These are phyloP conservation scores for Stemphylium beticola DNA, from an alignment of 2,329 filamentous ascomycete genomes.

Conservation along the genomic window DNA sequence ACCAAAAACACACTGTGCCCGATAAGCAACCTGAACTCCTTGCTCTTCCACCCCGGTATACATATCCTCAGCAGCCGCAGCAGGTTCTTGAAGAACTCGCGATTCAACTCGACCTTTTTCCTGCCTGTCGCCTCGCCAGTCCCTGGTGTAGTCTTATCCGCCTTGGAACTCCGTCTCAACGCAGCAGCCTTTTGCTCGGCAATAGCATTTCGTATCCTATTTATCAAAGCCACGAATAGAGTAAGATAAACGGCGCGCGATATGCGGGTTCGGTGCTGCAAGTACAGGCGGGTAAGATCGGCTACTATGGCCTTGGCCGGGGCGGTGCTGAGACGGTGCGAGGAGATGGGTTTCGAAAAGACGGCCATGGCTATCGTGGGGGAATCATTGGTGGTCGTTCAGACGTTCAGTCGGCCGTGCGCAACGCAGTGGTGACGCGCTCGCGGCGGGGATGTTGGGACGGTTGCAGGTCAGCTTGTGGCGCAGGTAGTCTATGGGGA, in stretches of 20 bases:
- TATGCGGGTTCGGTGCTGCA: constrained; percentile 49
- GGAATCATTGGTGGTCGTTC: constrained; percentile 22
- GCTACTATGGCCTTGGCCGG: constrained; percentile 46
- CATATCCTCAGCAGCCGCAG: constrained; percentile 82
- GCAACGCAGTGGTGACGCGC: constrained; percentile 6
- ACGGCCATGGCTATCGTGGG: constrained; percentile 47
- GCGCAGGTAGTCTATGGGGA: not conserved
- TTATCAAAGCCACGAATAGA: constrained; percentile 56
- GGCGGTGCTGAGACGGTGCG: constrained; percentile 37
- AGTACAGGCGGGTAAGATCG: constrained; percentile 48
- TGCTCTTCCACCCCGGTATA: constrained; percentile 86
- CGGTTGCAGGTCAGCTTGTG: not conserved
- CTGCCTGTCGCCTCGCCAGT: constrained; percentile 53
- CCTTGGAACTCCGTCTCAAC: constrained; percentile 59
- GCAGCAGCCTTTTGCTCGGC: constrained; percentile 90
- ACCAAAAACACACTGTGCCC: constrained; percentile 95
- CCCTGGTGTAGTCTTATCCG: constrained; percentile 47
- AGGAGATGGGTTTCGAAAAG: constrained; percentile 49
- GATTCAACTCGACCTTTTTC: constrained; percentile 90
- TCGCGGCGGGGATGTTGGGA: not conserved
- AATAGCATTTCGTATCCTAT: constrained; percentile 89
- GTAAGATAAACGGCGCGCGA: constrained; percentile 51
- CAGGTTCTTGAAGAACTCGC: constrained; percentile 82
- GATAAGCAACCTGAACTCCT: constrained; percentile 82
- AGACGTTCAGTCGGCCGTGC: not conserved